Evolutionary conservation across 208 protist species (phyloP).

Genomic region (Trichomonas vaginalis): DNA sequence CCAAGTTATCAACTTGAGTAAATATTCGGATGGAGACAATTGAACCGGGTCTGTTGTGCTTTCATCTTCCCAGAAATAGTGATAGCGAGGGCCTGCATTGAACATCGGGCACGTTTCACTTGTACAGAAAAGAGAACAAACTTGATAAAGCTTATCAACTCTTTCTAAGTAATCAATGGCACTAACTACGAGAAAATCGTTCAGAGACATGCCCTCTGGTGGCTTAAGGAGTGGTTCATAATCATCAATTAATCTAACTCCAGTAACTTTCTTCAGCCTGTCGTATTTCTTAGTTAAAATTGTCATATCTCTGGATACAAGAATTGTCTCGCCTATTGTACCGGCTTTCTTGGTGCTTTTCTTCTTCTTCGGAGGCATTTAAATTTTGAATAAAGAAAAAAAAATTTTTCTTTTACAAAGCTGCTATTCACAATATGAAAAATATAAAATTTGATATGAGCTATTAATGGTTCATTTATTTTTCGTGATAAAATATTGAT

Average conservation of each 20-base stretch:
- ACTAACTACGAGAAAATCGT: neutral
- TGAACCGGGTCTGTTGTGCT: neutral
- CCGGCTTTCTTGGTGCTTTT: neutral
- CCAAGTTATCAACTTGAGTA: neutral
- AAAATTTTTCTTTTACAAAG: no score
- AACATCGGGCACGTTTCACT: neutral
- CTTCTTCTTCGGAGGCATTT: neutral
- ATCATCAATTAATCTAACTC: neutral
- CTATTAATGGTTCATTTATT: no score
- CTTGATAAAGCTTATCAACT: neutral
- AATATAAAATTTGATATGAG: no score
- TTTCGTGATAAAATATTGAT: no score
- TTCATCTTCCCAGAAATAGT: slow-evolving; percentile 1
- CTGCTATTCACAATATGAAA: no score
- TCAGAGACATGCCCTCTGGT: neutral
- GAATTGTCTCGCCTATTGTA: neutral
- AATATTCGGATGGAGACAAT: neutral
- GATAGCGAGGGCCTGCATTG: neutral
- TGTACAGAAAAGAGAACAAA: neutral
- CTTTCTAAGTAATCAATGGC: neutral
- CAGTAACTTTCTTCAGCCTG: neutral
- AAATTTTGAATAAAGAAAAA: no score
- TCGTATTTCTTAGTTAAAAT: neutral
- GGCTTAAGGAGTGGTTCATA: neutral
- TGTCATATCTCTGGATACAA: neutral